Percentiles rank a stretch among this genome's conserved stretches.
These are phyloP conservation scores for Curvularia sp. DNA, from an alignment of 2,329 filamentous ascomycete genomes.

Conservation along the genomic window DNA sequence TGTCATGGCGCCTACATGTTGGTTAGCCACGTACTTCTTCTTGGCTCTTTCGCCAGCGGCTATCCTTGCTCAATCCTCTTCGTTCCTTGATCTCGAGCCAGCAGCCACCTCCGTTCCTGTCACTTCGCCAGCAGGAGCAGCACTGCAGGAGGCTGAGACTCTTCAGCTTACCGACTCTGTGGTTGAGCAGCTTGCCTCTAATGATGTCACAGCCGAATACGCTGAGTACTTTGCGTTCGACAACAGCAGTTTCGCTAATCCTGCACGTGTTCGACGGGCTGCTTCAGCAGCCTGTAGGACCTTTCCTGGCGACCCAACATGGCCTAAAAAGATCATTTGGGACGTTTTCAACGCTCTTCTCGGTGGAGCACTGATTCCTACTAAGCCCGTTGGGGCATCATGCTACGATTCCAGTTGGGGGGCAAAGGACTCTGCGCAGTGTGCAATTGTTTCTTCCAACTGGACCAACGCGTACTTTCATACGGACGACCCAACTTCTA, in stretches of 20 bases:
- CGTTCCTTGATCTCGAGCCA: conserved; percentile 3
- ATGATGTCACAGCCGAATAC: conserved; percentile 1
- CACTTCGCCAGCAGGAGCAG: conserved; percentile 4
- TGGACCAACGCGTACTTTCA: conserved; percentile 21
- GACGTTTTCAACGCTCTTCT: conserved; percentile 23
- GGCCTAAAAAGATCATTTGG: conserved; percentile 24
- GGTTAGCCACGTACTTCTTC: conserved; percentile 4
- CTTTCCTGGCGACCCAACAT: conserved; percentile 24
- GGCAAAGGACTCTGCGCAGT: conserved; percentile 14
- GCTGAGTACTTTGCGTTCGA: conserved; percentile 13
- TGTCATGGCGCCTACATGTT: conserved; percentile 2
- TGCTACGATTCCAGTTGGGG: conserved; percentile 29
- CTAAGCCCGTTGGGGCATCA: conserved; percentile 24
- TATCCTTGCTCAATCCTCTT: conserved; percentile 3
- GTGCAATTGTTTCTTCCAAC: conserved; percentile 15
- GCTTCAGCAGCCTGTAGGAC: conserved; percentile 22
- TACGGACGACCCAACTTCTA: conserved; percentile 38
- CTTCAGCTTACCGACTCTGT: conserved; percentile 12
- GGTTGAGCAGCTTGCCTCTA: not conserved
- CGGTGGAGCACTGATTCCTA: conserved; percentile 24
- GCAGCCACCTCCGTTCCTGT: conserved; percentile 7
- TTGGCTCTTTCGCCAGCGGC: conserved; percentile 1
- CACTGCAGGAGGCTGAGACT: conserved; percentile 10
- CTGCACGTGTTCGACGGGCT: not conserved
- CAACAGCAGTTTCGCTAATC: not conserved